Evolutionary conservation across 2,329 filamentous ascomycete species (phyloP).

Genomic region (Sporothrix inflata): DNA sequence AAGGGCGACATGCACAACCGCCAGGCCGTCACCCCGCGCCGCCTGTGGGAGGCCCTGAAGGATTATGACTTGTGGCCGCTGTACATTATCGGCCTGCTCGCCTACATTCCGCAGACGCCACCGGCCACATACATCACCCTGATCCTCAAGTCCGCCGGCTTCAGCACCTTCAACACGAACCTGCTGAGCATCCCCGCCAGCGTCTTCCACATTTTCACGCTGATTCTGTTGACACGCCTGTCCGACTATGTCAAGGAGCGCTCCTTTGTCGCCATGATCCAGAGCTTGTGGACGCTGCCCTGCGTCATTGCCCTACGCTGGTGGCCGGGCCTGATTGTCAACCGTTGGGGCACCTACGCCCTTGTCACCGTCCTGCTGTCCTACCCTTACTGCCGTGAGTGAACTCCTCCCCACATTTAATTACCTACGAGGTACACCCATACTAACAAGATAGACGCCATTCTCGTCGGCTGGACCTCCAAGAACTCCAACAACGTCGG

Average conservation of each 20-base stretch:
- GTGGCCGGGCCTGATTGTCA: conserved; percentile 48
- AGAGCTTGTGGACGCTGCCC: conserved; percentile 59
- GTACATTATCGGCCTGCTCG: conserved; percentile 32
- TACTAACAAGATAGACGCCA: conserved; percentile 49
- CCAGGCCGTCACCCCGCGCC: conserved; percentile 52
- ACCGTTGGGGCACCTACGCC: conserved; percentile 56
- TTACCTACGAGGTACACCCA: not conserved
- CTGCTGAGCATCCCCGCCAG: conserved; percentile 33
- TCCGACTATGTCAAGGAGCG: conserved; percentile 56
- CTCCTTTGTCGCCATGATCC: conserved; percentile 46
- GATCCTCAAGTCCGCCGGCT: conserved; percentile 29
- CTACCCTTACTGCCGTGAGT: conserved; percentile 56
- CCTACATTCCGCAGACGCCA: conserved; percentile 27
- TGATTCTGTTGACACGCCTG: conserved; percentile 55
- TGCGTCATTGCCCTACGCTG: conserved; percentile 55
- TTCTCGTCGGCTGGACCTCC: conserved; percentile 62
- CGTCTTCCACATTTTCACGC: conserved; percentile 55
- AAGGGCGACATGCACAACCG: conserved; percentile 64
- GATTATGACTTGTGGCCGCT: conserved; percentile 35
- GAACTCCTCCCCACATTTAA: not conserved
- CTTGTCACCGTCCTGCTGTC: conserved; percentile 54
- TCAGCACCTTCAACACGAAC: conserved; percentile 32
- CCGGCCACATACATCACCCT: conserved; percentile 30
- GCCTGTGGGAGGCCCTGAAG: conserved; percentile 26
- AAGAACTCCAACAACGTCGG: conserved; percentile 51